Conservation (phyloP, 2,329 filamentous ascomycete species). For the Beauveria asiatica region DNA sequence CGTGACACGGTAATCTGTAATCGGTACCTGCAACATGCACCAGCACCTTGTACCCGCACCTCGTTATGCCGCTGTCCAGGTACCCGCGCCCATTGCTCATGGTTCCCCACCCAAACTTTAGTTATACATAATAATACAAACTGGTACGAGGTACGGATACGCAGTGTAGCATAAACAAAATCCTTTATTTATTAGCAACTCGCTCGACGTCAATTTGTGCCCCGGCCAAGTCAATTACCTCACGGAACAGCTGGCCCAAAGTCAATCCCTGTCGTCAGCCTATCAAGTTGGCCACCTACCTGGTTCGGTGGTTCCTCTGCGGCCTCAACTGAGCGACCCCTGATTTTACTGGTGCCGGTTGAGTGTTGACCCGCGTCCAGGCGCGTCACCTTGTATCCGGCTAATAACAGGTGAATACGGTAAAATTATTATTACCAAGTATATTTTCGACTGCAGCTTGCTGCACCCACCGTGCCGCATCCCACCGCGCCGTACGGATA, state of each 20-base stretch:
- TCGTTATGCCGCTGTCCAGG: neutral
- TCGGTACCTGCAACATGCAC: too few species aligned
- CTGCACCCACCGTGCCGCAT: constrained; percentile 2
- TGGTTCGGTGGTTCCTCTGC: neutral
- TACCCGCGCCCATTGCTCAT: neutral
- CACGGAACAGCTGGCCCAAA: neutral
- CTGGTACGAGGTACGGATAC: too few species aligned
- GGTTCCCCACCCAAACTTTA: neutral
- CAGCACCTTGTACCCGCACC: too few species aligned
- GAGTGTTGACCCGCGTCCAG: constrained; percentile 1
- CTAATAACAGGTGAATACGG: neutral
- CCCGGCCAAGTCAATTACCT: neutral
- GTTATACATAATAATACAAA: too few species aligned
- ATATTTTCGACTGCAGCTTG: neutral
- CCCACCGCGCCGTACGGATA: neutral
- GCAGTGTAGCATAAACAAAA: too few species aligned
- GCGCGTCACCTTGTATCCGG: neutral
- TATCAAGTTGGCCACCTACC: neutral
- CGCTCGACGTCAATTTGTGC: constrained; percentile 5
- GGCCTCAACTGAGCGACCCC: constrained; percentile 8
- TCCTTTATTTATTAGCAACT: neutral
- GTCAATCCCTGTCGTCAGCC: constrained; percentile 4
- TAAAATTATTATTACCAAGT: neutral
- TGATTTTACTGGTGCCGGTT: neutral
- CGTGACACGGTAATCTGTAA: too few species aligned